Base-by-base conservation (phyloP, 805 yeast species). In the Candida quercuum region DNA sequence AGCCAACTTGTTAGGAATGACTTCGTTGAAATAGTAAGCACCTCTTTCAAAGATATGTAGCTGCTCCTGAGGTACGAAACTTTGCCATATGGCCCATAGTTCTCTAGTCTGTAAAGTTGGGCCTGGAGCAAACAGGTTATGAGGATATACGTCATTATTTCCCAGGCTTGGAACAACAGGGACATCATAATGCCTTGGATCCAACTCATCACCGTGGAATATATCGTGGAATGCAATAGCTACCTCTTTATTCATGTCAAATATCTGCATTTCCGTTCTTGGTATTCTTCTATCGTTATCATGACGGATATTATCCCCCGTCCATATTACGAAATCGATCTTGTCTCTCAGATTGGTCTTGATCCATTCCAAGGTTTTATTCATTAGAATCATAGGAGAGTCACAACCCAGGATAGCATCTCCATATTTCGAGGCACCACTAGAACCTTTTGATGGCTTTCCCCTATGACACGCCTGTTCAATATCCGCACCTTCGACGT, bases 81-180 rank as follows among this genome's bases (percentile, higher is more conserved):
- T 63, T 34, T 76, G 64, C 95, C 95, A 86, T 35, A 86, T 78
- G 42, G 71, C 72, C 61, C 67, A 81, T 58, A 85, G 60, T 57
- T 84, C 89, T 52, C 93, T 66, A 0, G 94, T 86, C 57, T 86
- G 94, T 42, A 83, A 61, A n/a, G 94, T 84, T 13, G 96, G 95
- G 0, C 96, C 96, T 1, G 87, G 76, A 0, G 91, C 75, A 58
- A 85, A 83, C 56, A 86, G 63, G 54, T 86, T 86, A 61, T 86
- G 96, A 1, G 96, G 95, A 56, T 77, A 86, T 3, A 86, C 95
- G 56, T 87, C 95, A 54, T 86, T 86, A 55, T 86, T 86, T 2
- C 96, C 96, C 28, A 86, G 57, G 37, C 83, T 71, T 25, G 95
- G 95, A 22, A 86, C 63, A 11, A 84, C 66, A 26, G 64, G 62